phyloP scores from a whole-genome alignment of 140 eudicot genomes.

The Flaveria floridana region DNA sequence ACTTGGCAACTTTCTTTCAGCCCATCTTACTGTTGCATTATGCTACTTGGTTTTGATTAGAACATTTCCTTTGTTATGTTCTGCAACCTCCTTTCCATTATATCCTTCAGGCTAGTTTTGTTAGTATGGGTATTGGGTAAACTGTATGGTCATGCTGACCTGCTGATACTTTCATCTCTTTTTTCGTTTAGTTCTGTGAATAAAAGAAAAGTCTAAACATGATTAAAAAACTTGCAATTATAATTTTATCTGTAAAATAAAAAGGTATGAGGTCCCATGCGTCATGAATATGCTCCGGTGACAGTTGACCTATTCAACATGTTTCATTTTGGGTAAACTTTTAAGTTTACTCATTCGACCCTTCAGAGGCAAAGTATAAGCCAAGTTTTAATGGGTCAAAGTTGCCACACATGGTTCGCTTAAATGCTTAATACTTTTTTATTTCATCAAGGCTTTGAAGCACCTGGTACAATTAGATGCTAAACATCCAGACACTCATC shows the following conservation, averaged over 20 bases:
- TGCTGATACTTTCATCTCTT: neutral
- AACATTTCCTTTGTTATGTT: neutral
- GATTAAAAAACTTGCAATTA: neutral
- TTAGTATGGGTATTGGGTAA: neutral
- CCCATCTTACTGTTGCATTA: neutral
- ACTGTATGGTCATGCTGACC: neutral
- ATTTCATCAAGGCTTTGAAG: conserved; percentile 69
- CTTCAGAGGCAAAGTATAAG: neutral
- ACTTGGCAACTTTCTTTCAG: neutral
- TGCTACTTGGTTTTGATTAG: neutral
- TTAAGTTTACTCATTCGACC: neutral
- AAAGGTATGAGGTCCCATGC: neutral
- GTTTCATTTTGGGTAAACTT: neutral
- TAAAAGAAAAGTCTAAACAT: neutral
- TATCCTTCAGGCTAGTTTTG: neutral
- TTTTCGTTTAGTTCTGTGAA: neutral
- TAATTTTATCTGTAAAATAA: neutral
- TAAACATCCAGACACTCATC: conserved; percentile 60
- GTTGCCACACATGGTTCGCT: neutral
- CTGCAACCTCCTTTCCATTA: neutral
- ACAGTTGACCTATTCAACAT: neutral
- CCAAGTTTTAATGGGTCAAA: neutral
- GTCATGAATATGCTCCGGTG: neutral
- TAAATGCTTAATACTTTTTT: conserved; percentile 14
- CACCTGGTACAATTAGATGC: conserved; percentile 66